Conservation (phyloP, 345 rosid species). For the Arabidopsis arenosa region DNA sequence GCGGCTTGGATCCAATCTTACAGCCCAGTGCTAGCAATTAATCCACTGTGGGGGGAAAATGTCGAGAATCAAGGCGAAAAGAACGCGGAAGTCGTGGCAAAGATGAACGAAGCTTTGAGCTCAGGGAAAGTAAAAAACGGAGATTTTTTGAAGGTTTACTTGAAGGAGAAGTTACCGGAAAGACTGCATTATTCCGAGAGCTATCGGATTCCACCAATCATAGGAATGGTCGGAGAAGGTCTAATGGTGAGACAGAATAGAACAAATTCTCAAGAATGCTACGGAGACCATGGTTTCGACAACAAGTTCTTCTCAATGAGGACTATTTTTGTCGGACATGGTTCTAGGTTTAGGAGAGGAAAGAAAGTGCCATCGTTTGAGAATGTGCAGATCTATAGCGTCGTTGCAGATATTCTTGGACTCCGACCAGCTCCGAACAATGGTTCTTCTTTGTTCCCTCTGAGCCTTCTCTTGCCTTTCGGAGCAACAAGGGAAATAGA, state of each 20-base stretch:
- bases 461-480: conserved; percentile 52
- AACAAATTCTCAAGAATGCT: conserved; percentile 62
- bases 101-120: conserved; percentile 75
- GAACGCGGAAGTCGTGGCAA: conserved; percentile 57
- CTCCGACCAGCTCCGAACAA: conserved; percentile 78
- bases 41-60: conserved; percentile 53
- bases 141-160: conserved; percentile 63
- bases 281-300: conserved; percentile 88
- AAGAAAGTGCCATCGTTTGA: conserved; percentile 89
- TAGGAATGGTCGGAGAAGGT: conserved; percentile 79
- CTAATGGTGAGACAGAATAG: conserved; percentile 70
- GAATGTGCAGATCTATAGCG: conserved; percentile 82
- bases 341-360: conserved; percentile 76
- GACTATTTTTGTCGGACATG: conserved; percentile 83
- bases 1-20: conserved; percentile 64
- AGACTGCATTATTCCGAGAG: conserved; percentile 75
- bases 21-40: conserved; percentile 74
- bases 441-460: conserved; percentile 59
- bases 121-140: conserved; percentile 80
- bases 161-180: conserved; percentile 75
- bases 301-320: conserved; percentile 92
- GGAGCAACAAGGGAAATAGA: neutral
- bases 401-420: conserved; percentile 74
- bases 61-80: conserved; percentile 28
- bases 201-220: conserved; percentile 73